Evolutionary conservation across 1,284 basidiomycete species (phyloP).

Genomic region (Ceratobasidium sp.): DNA sequence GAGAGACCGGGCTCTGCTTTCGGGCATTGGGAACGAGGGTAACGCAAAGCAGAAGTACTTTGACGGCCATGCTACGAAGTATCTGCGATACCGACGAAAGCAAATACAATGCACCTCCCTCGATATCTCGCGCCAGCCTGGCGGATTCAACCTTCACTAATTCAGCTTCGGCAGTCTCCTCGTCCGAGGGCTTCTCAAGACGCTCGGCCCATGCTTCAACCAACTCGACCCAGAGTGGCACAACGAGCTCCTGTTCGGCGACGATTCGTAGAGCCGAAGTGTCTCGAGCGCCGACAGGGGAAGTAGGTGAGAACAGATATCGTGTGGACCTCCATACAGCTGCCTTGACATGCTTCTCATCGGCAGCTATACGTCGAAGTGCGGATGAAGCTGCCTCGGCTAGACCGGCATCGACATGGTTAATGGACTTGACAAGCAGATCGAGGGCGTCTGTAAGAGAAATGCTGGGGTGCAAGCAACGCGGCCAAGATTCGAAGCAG

Average conservation of each 20-base stretch:
- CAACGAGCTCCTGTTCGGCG: slow-evolving; percentile 62
- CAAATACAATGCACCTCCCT: slow-evolving; percentile 81
- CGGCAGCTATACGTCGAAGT: slow-evolving; percentile 77
- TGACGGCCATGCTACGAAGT: slow-evolving; percentile 68
- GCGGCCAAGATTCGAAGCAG: slow-evolving; percentile 87
- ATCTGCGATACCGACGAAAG: slow-evolving; percentile 69
- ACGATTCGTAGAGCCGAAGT: slow-evolving; percentile 69
- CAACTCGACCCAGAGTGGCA: slow-evolving; percentile 79
- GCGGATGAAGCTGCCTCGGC: slow-evolving; percentile 76
- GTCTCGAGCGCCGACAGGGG: slow-evolving; percentile 70
- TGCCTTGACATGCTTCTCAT: slow-evolving; percentile 65
- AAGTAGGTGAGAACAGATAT: slow-evolving; percentile 78
- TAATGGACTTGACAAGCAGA: slow-evolving; percentile 81
- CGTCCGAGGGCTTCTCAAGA: slow-evolving; percentile 53
- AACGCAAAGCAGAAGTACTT: slow-evolving; percentile 59
- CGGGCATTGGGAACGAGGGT: slow-evolving; percentile 22
- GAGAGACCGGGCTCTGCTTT: slow-evolving; percentile 61
- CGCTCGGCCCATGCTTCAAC: slow-evolving; percentile 74
- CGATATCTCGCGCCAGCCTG: slow-evolving; percentile 62
- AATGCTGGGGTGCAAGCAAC: slow-evolving; percentile 71
- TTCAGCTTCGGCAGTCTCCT: slow-evolving; percentile 50
- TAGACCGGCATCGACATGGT: slow-evolving; percentile 84
- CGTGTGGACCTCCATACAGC: slow-evolving; percentile 77
- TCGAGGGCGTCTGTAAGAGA: slow-evolving; percentile 73
- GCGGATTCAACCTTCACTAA: slow-evolving; percentile 44